A percentile compares a stretch with the other conserved stretches of the same genome.
Conservation (phyloP, 805 yeast species). For the Metschnikowia bowlesiae region DNA sequence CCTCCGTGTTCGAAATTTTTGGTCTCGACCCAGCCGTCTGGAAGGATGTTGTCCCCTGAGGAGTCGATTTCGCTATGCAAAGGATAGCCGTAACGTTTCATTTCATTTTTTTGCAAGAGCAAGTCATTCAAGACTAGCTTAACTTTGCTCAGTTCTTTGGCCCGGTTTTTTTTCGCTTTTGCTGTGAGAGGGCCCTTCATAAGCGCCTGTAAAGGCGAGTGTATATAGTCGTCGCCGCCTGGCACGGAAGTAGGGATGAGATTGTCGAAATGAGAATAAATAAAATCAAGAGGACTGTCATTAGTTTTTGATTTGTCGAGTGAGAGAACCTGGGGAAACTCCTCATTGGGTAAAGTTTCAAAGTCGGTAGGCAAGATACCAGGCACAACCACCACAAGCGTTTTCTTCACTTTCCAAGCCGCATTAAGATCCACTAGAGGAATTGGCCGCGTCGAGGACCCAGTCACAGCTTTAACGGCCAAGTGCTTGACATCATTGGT, state of each 20-base stretch:
- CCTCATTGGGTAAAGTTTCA: slow-evolving; percentile 8
- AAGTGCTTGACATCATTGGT: slow-evolving; percentile 7
- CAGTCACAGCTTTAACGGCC: slow-evolving; percentile 3
- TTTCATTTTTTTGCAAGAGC: slow-evolving; percentile 44
- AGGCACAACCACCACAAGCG: slow-evolving; percentile 58
- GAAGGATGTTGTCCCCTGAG: slow-evolving; percentile 7
- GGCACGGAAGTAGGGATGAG: slow-evolving; percentile 56
- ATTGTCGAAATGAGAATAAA: slow-evolving; percentile 37
- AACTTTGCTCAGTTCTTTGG: slow-evolving; percentile 28
- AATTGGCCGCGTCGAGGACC: not conserved
- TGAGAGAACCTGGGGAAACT: not conserved
- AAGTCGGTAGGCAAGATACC: slow-evolving; percentile 54
- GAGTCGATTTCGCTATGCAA: slow-evolving; percentile 36
- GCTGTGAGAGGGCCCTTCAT: slow-evolving; percentile 54
- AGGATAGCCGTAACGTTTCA: slow-evolving; percentile 55
- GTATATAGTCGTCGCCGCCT: slow-evolving; percentile 56
- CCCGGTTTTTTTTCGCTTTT: slow-evolving; percentile 45
- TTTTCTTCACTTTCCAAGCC: slow-evolving; percentile 26
- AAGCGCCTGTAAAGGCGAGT: slow-evolving; percentile 52
- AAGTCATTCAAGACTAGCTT: slow-evolving; percentile 50
- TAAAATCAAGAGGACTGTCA: slow-evolving; percentile 24
- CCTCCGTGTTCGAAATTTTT: slow-evolving; percentile 49
- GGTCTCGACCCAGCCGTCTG: slow-evolving; percentile 53
- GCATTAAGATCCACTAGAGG: slow-evolving; percentile 8
- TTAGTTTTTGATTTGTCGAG: not conserved